A percentile compares a stretch with the other conserved stretches of the same genome.
phyloP scores from a whole-genome alignment of 1,139 yeast genomes.

The Diutina rugosa region DNA sequence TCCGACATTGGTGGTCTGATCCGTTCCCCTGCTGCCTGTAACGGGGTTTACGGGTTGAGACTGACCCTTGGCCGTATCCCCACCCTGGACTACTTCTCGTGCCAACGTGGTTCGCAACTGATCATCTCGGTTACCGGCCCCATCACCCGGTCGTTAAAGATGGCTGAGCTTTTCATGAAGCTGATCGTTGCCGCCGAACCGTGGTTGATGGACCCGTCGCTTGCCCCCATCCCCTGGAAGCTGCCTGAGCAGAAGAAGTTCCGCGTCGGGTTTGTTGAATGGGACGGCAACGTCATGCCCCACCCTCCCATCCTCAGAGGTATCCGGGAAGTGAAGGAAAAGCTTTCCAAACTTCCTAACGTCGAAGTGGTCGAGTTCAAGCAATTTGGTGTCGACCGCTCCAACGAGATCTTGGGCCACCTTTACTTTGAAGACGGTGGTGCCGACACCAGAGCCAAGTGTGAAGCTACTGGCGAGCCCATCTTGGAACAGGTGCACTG shows the following conservation, averaged over 20 bases:
- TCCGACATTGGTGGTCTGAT: conserved; percentile 58
- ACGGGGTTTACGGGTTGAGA: conserved; percentile 41
- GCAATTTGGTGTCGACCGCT: conserved; percentile 5
- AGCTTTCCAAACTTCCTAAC: conserved; percentile 5
- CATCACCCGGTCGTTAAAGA: background rate
- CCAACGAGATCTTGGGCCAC: conserved; percentile 8
- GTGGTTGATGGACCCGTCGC: conserved; percentile 2
- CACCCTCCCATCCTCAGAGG: conserved; percentile 3
- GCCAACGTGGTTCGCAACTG: conserved; percentile 5
- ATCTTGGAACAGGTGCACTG: conserved; percentile 10
- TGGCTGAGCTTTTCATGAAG: background rate
- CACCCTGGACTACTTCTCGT: conserved; percentile 10
- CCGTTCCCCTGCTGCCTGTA: conserved; percentile 41
- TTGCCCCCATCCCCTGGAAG: conserved; percentile 1
- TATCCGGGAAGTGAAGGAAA: conserved; percentile 6
- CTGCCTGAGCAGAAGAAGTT: background rate
- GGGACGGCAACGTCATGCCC: conserved; percentile 2
- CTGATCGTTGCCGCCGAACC: conserved; percentile 1
- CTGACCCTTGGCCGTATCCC: conserved; percentile 12
- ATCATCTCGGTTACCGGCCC: background rate
- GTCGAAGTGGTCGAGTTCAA: conserved; percentile 10
- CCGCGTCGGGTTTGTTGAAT: background rate
- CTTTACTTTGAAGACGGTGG: conserved; percentile 14
- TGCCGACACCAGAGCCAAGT: conserved; percentile 9
- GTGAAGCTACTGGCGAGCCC: conserved; percentile 11